phyloP scores from a whole-genome alignment of 495 filamentous ascomycete species.

The Tuber indicum region DNA sequence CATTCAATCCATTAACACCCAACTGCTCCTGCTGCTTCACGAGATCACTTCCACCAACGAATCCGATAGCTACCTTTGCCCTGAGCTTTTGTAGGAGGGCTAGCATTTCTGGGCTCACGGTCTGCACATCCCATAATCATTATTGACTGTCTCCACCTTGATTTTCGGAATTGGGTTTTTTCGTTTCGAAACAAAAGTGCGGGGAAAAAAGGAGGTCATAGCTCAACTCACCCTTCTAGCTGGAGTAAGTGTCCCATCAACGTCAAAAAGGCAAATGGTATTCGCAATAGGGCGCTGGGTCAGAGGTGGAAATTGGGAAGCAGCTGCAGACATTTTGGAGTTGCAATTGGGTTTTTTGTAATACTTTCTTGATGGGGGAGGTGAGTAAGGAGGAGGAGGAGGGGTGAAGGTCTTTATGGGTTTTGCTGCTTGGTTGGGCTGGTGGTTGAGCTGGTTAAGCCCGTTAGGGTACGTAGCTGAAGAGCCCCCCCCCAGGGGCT shows the following conservation, averaged over 20 bases:
- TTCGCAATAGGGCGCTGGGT: slow-evolving; percentile 74
- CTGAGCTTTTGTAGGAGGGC: slow-evolving; percentile 68
- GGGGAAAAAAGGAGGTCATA: slow-evolving; percentile 5
- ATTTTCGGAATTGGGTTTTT: not conserved
- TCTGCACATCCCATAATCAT: slow-evolving; percentile 44
- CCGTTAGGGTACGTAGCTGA: not conserved
- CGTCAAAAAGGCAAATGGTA: slow-evolving; percentile 90
- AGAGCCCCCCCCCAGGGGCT: not conserved
- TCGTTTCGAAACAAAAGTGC: slow-evolving; percentile 1
- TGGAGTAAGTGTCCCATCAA: slow-evolving; percentile 79
- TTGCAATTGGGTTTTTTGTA: slow-evolving; percentile 7
- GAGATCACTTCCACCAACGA: slow-evolving; percentile 80
- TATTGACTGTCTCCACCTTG: slow-evolving; percentile 21
- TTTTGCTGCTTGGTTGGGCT: not conserved
- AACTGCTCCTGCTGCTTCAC: slow-evolving; percentile 95
- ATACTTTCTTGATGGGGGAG: slow-evolving; percentile 1
- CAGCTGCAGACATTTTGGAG: slow-evolving; percentile 30
- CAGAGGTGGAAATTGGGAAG: slow-evolving; percentile 59
- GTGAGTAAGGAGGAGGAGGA: slow-evolving; percentile 5
- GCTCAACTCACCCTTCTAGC: slow-evolving; percentile 58
- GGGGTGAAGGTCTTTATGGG: slow-evolving; percentile 2
- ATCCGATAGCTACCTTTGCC: slow-evolving; percentile 85
- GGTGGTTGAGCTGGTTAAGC: not conserved
- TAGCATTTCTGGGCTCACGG: slow-evolving; percentile 72
- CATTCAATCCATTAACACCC: slow-evolving; percentile 47